Base-by-base conservation (phyloP, 306 rosid genomes). In the Rosa lucieae region DNA sequence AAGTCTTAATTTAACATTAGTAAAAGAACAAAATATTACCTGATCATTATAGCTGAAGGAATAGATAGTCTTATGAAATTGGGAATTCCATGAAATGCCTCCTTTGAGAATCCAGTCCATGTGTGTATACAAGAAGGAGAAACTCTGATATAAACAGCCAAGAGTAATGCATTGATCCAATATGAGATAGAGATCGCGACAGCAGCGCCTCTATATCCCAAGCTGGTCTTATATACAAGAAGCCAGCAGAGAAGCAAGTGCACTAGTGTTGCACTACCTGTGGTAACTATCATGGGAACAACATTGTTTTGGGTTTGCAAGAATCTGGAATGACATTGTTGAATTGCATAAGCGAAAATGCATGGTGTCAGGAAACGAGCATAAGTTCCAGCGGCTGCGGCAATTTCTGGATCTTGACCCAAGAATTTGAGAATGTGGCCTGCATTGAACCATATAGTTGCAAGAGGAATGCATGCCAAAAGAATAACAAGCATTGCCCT, bases 401-500 rank as follows among this genome's bases (percentile, higher is more conserved):
- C 67, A 39, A 85, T 82, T 40, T 82, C 79, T 2, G 81, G 84
- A 56, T 85, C 82, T 72, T 85, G 88, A 51, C 83, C 82, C 62
- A 85, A 56, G 72, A 76, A 77, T 2, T 12, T 18, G 39, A 85
- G 86, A 67, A 82, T 85, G 15, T 73, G 79, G 18, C 83, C 79
- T 10, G 88, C 83, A 62, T 76, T 79, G 53, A 61, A 67, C 84
- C 86, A 85, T 14, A 79, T 49, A 29, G 40, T 63, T 17, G 84
- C 73, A 23, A 82, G 74, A 10, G 85, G 85, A 32, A 85, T 20
- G 79, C 80, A 14, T 65, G n/a, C 84, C 7, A 79, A 37, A 8
- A 79, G 79, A 76, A 85, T 80, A 79, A 85, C 84, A n/a, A 85
- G 32, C 82, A 85, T 79, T 20, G 88, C 88, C 52, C 88, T 79